Conservation (phyloP, 305 asterid genomes). For the Ajuga reptans region DNA sequence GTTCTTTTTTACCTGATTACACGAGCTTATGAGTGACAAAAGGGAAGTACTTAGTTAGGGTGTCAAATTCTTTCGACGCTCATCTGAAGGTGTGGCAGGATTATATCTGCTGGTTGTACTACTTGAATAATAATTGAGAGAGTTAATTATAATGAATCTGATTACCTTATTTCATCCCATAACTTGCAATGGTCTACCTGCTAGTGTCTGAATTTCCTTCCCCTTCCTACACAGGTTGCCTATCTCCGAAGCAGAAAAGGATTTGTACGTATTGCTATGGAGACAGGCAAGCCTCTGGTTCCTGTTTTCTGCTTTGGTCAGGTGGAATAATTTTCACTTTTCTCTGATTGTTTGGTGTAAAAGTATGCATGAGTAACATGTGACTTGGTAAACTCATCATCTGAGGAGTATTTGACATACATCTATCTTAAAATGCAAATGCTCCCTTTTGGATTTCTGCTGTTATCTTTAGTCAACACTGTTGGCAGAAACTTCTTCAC, state of each 20-base stretch:
- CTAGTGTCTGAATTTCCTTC: constrained; percentile 16
- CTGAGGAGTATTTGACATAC: background rate
- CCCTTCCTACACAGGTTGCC: constrained; percentile 43
- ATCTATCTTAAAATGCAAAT: background rate
- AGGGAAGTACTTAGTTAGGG: background rate
- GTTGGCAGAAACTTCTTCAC: background rate
- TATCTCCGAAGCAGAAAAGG: constrained; percentile 65
- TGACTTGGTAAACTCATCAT: constrained; percentile 5
- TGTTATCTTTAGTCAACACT: background rate
- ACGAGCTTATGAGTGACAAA: background rate
- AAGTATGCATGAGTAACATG: background rate
- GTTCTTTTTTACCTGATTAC: background rate
- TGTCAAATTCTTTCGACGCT: background rate
- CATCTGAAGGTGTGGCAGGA: background rate
- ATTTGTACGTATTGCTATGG: constrained; percentile 81
- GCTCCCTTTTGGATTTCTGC: background rate
- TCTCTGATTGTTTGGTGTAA: background rate
- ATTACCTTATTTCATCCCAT: background rate
- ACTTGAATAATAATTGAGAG: background rate
- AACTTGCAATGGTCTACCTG: constrained; percentile 3
- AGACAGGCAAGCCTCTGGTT: constrained; percentile 81
- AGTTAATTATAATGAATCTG: background rate
- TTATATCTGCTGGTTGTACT: background rate
- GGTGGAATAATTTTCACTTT: constrained; percentile 37
- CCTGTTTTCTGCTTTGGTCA: constrained; percentile 98